Evolutionary conservation across 257 asterid species (phyloP), one percentile per base, ranked within the genome.

Genomic region (Eucommia ulmoides): DNA sequence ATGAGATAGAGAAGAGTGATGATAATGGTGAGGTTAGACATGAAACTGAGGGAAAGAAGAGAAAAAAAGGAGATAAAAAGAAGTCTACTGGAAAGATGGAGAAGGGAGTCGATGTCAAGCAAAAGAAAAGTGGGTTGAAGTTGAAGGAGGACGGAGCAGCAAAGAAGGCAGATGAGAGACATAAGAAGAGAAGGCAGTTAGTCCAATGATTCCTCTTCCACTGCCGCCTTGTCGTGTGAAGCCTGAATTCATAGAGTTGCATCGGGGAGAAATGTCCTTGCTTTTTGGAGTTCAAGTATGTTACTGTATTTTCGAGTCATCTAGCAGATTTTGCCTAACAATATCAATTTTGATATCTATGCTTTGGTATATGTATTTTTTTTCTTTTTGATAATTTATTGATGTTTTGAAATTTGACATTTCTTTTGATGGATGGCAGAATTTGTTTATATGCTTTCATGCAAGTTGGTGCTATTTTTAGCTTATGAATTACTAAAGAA

Each of bases 31-130:
- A n/a, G n/a, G n/a, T n/a, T n/a, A 52, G 33, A 20, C 70, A 22
- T 45, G 56, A 49, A 41, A 70, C 55, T 48, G 14, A 45, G 57
- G 58, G 2, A 24, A 52, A 70, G 56, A 62, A 50, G 33, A 42
- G 24, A 41, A 17, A 29, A 11, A 55, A 52, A 23, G 12, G 38
- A 26, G 12, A 26, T 6, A 26, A 26, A 26, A 12, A 12, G 12
- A 26, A 26, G 38, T 4, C 12, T 4, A 26, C 12, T 26, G 38
- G 38, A 6, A 26, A 26, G 38, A 12, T 26, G 38, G 38, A 26
- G 6, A 26, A 4, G 12, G 38, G 38, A 26, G 38, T 6, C 38
- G 12, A 4, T 26, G 6, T 26, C 8, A 26, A 26, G 8, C 38
- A 26, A 26, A 26, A 26, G 38, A 26, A 26, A 26, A 12, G 12